A percentile compares a stretch with the other conserved stretches of the same genome.
phyloP scores from a whole-genome alignment of 2,329 filamentous ascomycete species.

The Aspergillus sp. region DNA sequence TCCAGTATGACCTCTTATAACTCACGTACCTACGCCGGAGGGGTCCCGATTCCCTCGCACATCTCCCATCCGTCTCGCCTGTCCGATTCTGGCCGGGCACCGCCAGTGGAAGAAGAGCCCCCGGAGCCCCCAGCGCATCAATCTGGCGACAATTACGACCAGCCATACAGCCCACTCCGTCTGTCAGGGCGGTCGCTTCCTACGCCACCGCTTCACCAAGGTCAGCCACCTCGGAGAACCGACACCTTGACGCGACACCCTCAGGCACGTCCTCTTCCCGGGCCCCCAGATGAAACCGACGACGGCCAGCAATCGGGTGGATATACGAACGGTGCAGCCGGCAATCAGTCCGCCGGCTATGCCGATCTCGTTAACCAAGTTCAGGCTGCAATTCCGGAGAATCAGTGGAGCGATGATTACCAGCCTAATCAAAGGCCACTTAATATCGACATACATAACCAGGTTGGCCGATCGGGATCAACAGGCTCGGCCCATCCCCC shows the following conservation, averaged over 20 bases:
- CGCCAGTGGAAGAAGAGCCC: slow-evolving; percentile 30
- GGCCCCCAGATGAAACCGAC: slow-evolving; percentile 52
- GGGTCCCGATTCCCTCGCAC: slow-evolving; percentile 24
- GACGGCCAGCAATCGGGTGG: slow-evolving; percentile 19
- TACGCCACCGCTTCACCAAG: slow-evolving; percentile 53
- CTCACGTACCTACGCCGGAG: slow-evolving; percentile 24
- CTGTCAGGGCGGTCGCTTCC: slow-evolving; percentile 41
- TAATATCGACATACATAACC: slow-evolving; percentile 19
- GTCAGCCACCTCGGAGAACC: slow-evolving; percentile 50
- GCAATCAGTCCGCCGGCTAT: slow-evolving; percentile 46
- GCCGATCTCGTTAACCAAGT: slow-evolving; percentile 61
- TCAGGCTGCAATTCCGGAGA: slow-evolving; percentile 51
- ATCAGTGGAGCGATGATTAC: slow-evolving; percentile 22
- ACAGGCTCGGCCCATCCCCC: slow-evolving; percentile 2
- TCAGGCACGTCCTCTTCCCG: slow-evolving; percentile 59
- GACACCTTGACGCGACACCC: slow-evolving; percentile 58
- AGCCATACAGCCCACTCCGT: slow-evolving; percentile 30
- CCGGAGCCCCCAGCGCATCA: slow-evolving; percentile 36
- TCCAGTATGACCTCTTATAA: slow-evolving; percentile 15
- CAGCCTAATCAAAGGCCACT: slow-evolving; percentile 29
- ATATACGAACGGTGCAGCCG: slow-evolving; percentile 23
- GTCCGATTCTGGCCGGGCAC: slow-evolving; percentile 17
- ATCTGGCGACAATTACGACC: slow-evolving; percentile 26
- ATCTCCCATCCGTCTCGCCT: slow-evolving; percentile 24
- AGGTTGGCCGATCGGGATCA: not conserved